Evolutionary conservation across 2,329 filamentous ascomycete species (phyloP).

Genomic region (Aureobasidium uvarum): DNA sequence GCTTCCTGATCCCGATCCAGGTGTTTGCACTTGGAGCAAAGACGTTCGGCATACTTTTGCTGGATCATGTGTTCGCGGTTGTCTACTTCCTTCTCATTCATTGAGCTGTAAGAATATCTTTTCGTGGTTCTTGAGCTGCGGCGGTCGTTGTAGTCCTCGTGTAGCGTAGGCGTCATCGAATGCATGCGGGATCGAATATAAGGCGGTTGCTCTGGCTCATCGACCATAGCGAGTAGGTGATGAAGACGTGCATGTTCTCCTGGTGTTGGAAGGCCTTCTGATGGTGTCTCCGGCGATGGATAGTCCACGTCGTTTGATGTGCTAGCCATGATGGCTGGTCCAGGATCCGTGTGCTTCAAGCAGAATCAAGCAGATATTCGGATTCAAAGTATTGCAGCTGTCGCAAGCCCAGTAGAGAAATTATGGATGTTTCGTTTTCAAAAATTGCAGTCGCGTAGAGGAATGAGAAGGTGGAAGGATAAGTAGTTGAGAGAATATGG

Average conservation of each 20-base stretch:
- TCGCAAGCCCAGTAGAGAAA: background rate
- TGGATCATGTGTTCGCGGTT: constrained; percentile 12
- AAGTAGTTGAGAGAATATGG: background rate
- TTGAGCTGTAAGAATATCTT: constrained; percentile 8
- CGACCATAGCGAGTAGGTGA: constrained; percentile 11
- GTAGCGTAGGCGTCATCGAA: constrained; percentile 6
- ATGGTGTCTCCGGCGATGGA: background rate
- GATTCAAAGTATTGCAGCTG: no score
- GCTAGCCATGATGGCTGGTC: constrained; percentile 3
- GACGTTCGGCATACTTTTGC: constrained; percentile 6
- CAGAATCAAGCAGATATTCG: background rate
- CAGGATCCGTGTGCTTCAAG: background rate
- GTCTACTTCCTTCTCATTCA: constrained; percentile 22
- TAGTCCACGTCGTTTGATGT: background rate
- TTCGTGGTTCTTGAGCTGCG: constrained; percentile 14
- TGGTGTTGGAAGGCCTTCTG: constrained; percentile 6
- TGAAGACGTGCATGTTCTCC: constrained; percentile 21
- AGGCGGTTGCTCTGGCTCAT: constrained; percentile 10
- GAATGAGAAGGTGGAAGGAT: background rate
- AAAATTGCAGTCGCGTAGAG: background rate
- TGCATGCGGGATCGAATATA: background rate
- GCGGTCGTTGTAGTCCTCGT: constrained; percentile 12
- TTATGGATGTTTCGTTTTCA: background rate
- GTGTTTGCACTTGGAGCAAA: constrained; percentile 14
- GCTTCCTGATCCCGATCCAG: constrained; percentile 18